Base-by-base conservation (phyloP, 2,329 filamentous ascomycete genomes). In the Colletotrichum lentis region DNA sequence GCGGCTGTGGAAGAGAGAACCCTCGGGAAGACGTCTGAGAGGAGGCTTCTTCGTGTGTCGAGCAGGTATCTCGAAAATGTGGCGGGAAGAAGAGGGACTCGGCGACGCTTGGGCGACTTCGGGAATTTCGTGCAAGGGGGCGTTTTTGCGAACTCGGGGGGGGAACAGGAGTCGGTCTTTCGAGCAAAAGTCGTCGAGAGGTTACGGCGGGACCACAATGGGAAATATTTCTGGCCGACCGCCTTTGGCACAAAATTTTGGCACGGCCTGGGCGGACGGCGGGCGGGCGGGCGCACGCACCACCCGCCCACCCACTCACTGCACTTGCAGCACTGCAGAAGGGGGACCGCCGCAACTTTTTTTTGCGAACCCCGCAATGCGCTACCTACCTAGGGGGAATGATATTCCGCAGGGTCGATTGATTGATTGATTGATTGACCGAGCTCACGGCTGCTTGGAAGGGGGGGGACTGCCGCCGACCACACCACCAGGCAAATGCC, bases 341-440 rank as follows among this genome's bases (percentile, higher is more conserved):
- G 54, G 31, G 62, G 62, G 37, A 52, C 54, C 46, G 53, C 64
- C 65, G 61, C 53, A 69, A 69, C 65, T 70, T 70, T 71, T 69
- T 66, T 67, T 69, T 35, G 31, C 50, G 60, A 69, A 71, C 70
- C 70, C 70, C 70, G 70, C 70, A 70, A 69, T 70, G 58, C 67
- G 69, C 69, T 69, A 24, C n/a, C n/a, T n/a, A n/a, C n/a, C n/a
- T n/a, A 71, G 70, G 70, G 64, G 53, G 52, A 71, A 71, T 52
- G 65, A 69, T 71, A 60, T 69, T 70, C 69, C 70, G 68, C 47
- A 69, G 66, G 66, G 54, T 50, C n/a, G n/a, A 41, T 37, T 11
- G 31, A 2, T 20, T 47, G 37, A 52, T n/a, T n/a, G n/a, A 41
- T 37, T 11, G 31, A 2, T 20, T 47, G 37, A 52, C 46, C 46